Evolutionary conservation across 2,329 filamentous ascomycete species (phyloP).

Genomic region (Fusarium sp.): DNA sequence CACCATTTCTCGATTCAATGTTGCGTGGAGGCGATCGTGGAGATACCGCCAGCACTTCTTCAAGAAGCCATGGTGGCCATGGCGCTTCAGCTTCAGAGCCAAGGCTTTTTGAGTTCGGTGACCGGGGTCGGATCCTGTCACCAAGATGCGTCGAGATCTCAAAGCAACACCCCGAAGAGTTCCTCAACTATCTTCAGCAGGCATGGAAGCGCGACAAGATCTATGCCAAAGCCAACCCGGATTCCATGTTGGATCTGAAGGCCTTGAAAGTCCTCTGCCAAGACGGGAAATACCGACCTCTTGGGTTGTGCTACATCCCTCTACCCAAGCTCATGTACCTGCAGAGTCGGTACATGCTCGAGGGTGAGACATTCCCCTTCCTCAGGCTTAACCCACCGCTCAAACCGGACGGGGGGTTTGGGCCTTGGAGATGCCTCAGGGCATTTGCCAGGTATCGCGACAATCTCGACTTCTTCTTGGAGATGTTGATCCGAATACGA

Average conservation of each 20-base stretch:
- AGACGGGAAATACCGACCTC: conserved; percentile 28
- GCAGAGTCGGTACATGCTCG: conserved; percentile 38
- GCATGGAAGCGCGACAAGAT: conserved; percentile 37
- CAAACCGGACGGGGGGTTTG: conserved; percentile 29
- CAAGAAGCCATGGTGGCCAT: conserved; percentile 36
- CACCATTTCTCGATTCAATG: conserved; percentile 36
- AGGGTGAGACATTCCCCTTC: conserved; percentile 37
- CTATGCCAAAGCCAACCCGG: conserved; percentile 33
- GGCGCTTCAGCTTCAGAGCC: conserved; percentile 33
- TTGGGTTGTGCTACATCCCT: conserved; percentile 36
- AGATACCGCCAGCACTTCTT: conserved; percentile 38
- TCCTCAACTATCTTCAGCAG: conserved; percentile 37
- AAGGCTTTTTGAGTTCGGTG: conserved; percentile 36
- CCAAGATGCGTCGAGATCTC: conserved; percentile 36
- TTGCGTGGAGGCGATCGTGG: conserved; percentile 36
- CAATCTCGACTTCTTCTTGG: conserved; percentile 37
- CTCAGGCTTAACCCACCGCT: conserved; percentile 32
- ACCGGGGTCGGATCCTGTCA: conserved; percentile 34
- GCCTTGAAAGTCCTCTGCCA: conserved; percentile 30
- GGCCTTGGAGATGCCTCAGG: conserved; percentile 32
- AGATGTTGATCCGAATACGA: conserved; percentile 32
- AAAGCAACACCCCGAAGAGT: conserved; percentile 33
- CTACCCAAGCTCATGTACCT: conserved; percentile 39
- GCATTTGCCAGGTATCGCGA: conserved; percentile 31
- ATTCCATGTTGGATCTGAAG: conserved; percentile 35